Conservation (phyloP, 352 stramenopile genomes). For the Phytophthora crassamura region DNA sequence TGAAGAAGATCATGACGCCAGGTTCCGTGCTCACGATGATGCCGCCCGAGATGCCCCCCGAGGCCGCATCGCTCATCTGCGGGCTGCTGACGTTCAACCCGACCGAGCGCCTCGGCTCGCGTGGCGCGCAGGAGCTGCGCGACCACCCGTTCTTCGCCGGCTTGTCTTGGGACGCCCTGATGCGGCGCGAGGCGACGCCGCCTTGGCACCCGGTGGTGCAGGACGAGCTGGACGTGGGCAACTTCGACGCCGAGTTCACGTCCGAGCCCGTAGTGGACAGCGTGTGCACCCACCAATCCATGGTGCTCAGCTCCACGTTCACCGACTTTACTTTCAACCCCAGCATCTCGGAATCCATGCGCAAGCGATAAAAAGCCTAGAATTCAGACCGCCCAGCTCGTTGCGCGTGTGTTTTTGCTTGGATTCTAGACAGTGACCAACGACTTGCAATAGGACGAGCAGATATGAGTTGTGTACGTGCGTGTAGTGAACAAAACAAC, state of each 20-base stretch:
- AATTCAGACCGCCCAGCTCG: slow-evolving; percentile 19
- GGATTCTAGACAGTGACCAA: slow-evolving; percentile 15
- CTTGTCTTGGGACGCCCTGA: slow-evolving; percentile 85
- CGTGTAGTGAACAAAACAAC: slow-evolving; percentile 12
- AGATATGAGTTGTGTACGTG: slow-evolving; percentile 19
- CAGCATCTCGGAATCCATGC: slow-evolving; percentile 61
- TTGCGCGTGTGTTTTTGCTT: slow-evolving; percentile 12
- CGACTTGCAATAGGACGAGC: slow-evolving; percentile 13
- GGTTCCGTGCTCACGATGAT: slow-evolving; percentile 66
- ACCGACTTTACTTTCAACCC: slow-evolving; percentile 83
- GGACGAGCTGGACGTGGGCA: slow-evolving; percentile 78
- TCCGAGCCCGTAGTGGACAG: slow-evolving; percentile 79
- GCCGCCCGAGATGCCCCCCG: slow-evolving; percentile 68
- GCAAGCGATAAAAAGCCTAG: slow-evolving; percentile 41
- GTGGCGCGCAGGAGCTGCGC: slow-evolving; percentile 73
- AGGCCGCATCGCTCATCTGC: slow-evolving; percentile 75
- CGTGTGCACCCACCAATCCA: slow-evolving; percentile 72
- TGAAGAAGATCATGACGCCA: slow-evolving; percentile 90
- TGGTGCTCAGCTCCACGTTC: slow-evolving; percentile 66
- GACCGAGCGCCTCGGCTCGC: slow-evolving; percentile 62
- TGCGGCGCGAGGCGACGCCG: slow-evolving; percentile 59
- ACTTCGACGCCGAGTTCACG: slow-evolving; percentile 83
- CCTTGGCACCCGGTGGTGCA: slow-evolving; percentile 73
- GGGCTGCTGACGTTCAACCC: slow-evolving; percentile 83
- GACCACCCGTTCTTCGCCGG: slow-evolving; percentile 87